Evolutionary conservation across 169 alveolate genomes (phyloP).

Genomic region (Plasmodium gaboni): DNA sequence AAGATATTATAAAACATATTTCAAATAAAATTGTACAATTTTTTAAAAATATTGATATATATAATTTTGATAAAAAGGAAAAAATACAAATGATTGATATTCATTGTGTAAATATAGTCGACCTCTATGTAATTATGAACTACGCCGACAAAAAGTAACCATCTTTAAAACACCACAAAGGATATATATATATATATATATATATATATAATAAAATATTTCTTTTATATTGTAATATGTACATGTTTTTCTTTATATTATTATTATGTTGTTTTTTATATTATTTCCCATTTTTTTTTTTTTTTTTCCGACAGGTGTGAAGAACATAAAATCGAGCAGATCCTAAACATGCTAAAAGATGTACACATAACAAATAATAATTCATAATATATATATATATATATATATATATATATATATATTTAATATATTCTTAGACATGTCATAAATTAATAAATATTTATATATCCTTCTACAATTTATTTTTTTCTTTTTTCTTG

Average conservation of each 20-base stretch:
- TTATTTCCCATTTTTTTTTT: neutral
- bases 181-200: neutral
- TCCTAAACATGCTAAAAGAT: constrained; percentile 32
- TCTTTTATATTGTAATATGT: neutral
- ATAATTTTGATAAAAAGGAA: constrained; percentile 62
- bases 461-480: too few relatives aligned
- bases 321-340: constrained; percentile 54
- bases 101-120: constrained; percentile 59
- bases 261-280: neutral
- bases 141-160: constrained; percentile 66
- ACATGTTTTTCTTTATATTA: neutral
- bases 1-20: neutral
- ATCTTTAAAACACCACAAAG: neutral
- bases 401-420: too few relatives aligned
- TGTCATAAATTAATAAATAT: too few relatives aligned
- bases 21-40: constrained; percentile 44
- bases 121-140: constrained; percentile 69
- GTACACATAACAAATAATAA: constrained; percentile 32
- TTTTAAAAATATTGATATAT: constrained; percentile 43
- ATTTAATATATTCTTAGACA: too few relatives aligned
- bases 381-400: too few relatives aligned
- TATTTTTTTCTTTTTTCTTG: too few relatives aligned
- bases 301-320: constrained; percentile 47
- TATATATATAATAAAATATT: neutral
- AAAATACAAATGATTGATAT: constrained; percentile 72